Conservation (phyloP, 768 basidiomycete species). For the Auricularia auricula-judae region DNA sequence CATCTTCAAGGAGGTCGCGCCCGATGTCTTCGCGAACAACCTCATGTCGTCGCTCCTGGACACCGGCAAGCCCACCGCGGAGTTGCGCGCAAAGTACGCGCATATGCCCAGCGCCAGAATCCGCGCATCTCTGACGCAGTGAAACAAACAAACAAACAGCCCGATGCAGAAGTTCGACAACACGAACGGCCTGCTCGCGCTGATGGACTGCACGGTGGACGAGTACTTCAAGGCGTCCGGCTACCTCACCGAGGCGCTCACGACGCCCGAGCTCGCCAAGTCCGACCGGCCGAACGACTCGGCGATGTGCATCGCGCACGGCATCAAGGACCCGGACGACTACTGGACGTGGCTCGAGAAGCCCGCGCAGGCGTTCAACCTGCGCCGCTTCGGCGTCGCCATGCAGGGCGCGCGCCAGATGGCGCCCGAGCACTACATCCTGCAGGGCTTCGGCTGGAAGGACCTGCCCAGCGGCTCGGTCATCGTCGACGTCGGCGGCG, state of each 20-base stretch:
- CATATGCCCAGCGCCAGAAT: not conserved
- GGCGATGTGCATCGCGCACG: conserved; percentile 18
- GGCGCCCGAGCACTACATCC: not conserved
- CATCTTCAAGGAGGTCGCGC: conserved; percentile 18
- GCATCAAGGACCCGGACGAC: conserved; percentile 9
- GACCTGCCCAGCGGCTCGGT: conserved; percentile 37
- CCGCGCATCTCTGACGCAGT: not conserved
- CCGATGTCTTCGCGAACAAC: conserved; percentile 20
- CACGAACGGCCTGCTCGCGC: conserved; percentile 14
- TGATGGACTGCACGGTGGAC: conserved; percentile 14
- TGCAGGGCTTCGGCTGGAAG: conserved; percentile 39
- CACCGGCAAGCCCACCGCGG: conserved; percentile 10
- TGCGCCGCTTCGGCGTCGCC: conserved; percentile 10
- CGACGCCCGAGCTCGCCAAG: conserved; percentile 8
- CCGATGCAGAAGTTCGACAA: conserved; percentile 13
- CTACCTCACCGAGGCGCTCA: conserved; percentile 14
- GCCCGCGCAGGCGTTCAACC: conserved; percentile 6
- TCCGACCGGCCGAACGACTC: conserved; percentile 17
- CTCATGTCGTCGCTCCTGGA: conserved; percentile 16
- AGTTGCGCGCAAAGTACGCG: not conserved
- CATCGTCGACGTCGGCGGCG: conserved; percentile 61
- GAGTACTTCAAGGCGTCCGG: conserved; percentile 13
- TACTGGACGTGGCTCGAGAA: conserved; percentile 16
- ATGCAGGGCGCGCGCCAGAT: not conserved
- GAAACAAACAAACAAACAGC: not conserved